A percentile compares a stretch with the other conserved stretches of the same genome.
These are phyloP conservation scores for Salix brachista DNA, from an alignment of 345 rosid genomes.

Conservation along the genomic window DNA sequence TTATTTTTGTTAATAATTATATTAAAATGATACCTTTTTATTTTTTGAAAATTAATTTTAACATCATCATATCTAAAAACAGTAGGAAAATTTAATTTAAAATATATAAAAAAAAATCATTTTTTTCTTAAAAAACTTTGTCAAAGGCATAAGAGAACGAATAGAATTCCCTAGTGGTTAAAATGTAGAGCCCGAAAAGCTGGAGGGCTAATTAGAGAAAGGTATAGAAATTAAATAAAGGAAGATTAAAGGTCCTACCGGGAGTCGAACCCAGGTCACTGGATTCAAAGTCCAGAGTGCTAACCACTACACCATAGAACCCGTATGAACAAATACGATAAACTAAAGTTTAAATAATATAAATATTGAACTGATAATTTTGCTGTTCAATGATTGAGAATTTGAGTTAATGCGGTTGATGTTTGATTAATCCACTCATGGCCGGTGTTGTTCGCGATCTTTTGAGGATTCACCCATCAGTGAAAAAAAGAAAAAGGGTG, in stretches of 20 bases:
- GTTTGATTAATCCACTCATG: neutral
- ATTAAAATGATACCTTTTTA: too few relatives aligned
- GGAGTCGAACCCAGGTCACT: conserved; percentile 98
- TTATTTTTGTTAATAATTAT: too few relatives aligned
- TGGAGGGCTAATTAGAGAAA: neutral
- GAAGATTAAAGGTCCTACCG: conserved; percentile 62
- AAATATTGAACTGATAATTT: rapidly evolving
- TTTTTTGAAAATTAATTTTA: too few relatives aligned
- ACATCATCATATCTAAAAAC: too few relatives aligned
- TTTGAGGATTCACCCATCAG: neutral
- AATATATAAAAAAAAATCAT: too few relatives aligned
- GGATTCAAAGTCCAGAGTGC: conserved; percentile 99
- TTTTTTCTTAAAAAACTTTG: too few relatives aligned
- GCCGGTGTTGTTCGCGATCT: neutral
- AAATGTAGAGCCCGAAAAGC: too few relatives aligned
- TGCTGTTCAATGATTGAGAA: neutral
- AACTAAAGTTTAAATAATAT: rapidly evolving
- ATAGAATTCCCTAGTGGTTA: too few relatives aligned
- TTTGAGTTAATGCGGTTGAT: neutral
- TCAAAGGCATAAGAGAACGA: too few relatives aligned
- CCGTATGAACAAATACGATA: rapidly evolving
- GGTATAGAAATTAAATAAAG: neutral
- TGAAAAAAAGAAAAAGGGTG: neutral
- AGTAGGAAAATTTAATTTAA: too few relatives aligned
- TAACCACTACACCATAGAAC: conserved; percentile 99